Base-by-base conservation (phyloP, 139 green algal genomes). In the Pycnococcus provasolii region DNA sequence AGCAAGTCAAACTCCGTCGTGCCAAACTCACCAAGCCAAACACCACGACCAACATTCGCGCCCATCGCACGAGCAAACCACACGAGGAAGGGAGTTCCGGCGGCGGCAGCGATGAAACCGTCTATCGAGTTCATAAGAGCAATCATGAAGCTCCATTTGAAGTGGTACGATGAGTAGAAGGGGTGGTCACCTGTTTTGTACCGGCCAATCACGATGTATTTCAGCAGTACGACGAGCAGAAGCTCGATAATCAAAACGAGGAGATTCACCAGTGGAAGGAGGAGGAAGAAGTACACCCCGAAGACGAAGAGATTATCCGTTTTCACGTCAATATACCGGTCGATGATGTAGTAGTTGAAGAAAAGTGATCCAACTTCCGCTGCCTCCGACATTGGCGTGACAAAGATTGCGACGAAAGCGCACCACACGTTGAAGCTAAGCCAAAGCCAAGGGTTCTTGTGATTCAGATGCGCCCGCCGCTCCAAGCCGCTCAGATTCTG, bases 1-100 rank as follows among this genome's bases (percentile, higher is more conserved):
- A 55, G 50, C 11, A 55, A 13, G 50, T 55, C 50, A 55, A 37
- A 55, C 50, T 55, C 50, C 50, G 50, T 55, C 11, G 50, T 55
- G 11, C 11, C 50, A 55, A 55, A 55, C 11, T 55, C 13, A 11
- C 11, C 11, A 11, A 55, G 13, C 11, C 50, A 55, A 13, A 13
- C 50, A 55, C 13, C 50, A 11, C 13, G 11, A 37, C 50, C 50
- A 11, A 55, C 50, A 11, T 55, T 55, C 50, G 11, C 11, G 50
- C 50, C 11, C 11, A 13, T 55, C 11, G 11, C 11, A 55, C 11
- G 50, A 55, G 50, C 50, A 37, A 11, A 11, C 50, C 50, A 37
- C 13, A 37, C 50, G 50, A 55, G 50, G 50, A 55, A 13, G 13
- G 50, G 50, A 13, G 50, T 55, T 11, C 11, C 50, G 50, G 50